Evolutionary conservation across 1,284 basidiomycete species (phyloP), one percentile per base, ranked within the genome.

Genomic region (Tilletia walkeri): DNA sequence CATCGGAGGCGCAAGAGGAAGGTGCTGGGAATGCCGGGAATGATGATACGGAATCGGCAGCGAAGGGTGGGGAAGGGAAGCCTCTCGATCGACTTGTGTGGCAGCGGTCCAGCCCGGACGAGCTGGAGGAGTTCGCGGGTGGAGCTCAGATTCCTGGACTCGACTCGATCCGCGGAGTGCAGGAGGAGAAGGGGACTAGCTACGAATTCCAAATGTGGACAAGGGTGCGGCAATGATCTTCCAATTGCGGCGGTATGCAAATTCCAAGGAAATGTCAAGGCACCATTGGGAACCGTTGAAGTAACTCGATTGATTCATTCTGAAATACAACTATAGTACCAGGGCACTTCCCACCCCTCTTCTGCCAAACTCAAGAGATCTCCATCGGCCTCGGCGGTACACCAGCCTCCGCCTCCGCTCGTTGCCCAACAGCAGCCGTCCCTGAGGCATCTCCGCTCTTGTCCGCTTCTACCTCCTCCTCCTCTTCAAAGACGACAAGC

Each of bases 401-500:
- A 6, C 50, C 50, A 18, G 50, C 50, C 50, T 24, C 20, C 50
- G 50, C 50, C 50, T 53, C 50, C 50, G 50, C 50, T 18, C 20
- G 18, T 24, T 18, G 18, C 50, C 50, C 50, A 18, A 53, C 50
- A 53, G 50, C 50, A 53, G 50, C 18, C 7, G 16, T 7, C 50
- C 50, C 50, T 53, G 18, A 18, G 7, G 18, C 7, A 18, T 53
- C 50, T 12, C 50, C 50, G 2, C 20, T 18, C 7, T 18, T 24
- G 6, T 53, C 50, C 50, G 50, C 50, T 18, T 10, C 50, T 7
- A 18, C 10, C n/a, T 65, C 30, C n/a, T 70, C 66, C 34, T 54
- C 49, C 54, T 72, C 66, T 70, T 83, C 78, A 20, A 86, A 82
- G 16, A 89, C 87, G 7, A 95, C 89, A 73, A 95, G 84, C 78